These are phyloP conservation scores for Scheffersomyces titani DNA, from an alignment of 1,139 yeast species.

Conservation along the genomic window DNA sequence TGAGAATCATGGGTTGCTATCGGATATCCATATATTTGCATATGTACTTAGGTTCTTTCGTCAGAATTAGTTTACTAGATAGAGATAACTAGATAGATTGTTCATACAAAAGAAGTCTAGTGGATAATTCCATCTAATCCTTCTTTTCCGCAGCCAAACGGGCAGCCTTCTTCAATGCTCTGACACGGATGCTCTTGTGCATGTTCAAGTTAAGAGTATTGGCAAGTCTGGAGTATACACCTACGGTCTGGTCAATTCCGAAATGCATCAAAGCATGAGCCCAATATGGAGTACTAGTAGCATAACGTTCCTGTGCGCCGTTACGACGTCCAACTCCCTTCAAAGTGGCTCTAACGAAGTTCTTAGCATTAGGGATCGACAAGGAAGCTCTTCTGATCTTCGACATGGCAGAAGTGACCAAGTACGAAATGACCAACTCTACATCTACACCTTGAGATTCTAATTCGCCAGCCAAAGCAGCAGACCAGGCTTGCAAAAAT, in stretches of 20 bases:
- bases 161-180: constrained; percentile 83
- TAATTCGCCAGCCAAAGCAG: constrained; percentile 87
- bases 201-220: constrained; percentile 66
- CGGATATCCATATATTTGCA: not conserved
- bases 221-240: constrained; percentile 74
- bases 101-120: not conserved
- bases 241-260: constrained; percentile 74
- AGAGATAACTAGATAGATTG: not conserved
- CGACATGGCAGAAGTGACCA: constrained; percentile 95
- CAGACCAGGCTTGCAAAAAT: constrained; percentile 90
- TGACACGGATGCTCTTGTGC: constrained; percentile 77
- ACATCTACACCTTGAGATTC: constrained; percentile 72
- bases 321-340: constrained; percentile 74
- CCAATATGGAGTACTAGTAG: constrained; percentile 91
- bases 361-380: constrained; percentile 78
- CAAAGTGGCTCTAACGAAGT: constrained; percentile 72
- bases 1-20: too few species aligned
- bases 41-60: not conserved
- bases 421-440: constrained; percentile 82
- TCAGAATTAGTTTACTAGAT: not conserved
- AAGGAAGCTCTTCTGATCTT: constrained; percentile 78
- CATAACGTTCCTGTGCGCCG: constrained; percentile 91
- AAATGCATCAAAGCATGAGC: constrained; percentile 93
- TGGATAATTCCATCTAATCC: constrained; percentile 9
- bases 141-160: constrained; percentile 27